Percentiles rank a stretch among this genome's conserved stretches.
Conservation (phyloP, 768 basidiomycete species). For the Tremella fuciformis region DNA sequence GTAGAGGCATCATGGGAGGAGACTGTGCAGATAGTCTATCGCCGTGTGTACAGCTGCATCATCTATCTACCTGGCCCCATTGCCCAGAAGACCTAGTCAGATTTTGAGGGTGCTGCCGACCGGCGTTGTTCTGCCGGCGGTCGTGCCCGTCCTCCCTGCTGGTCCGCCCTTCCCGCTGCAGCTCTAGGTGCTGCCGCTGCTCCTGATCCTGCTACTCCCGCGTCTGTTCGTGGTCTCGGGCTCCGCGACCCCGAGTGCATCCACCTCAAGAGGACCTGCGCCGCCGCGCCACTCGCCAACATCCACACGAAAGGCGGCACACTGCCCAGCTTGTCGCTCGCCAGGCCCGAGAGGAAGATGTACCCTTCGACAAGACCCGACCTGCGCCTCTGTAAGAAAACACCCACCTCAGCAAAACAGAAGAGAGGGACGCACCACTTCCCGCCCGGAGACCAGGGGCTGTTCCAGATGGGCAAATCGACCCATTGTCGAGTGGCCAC, state of each 20-base stretch:
- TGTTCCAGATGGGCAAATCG: slow-evolving; percentile 1
- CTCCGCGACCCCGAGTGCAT: slow-evolving; percentile 12
- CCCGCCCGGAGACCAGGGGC: slow-evolving; percentile 62
- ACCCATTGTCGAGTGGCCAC: slow-evolving; percentile 3
- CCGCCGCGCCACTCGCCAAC: slow-evolving; percentile 3
- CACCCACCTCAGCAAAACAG: not conserved
- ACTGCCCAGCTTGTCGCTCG: slow-evolving; percentile 6
- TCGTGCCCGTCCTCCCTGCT: too few species aligned
- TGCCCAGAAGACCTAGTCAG: too few species aligned
- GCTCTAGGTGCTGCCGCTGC: too few species aligned
- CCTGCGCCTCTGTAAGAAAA: too few species aligned
- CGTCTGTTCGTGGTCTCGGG: too few species aligned
- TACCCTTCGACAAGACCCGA: slow-evolving; percentile 21
- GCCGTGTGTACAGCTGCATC: not conserved
- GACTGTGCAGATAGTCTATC: not conserved
- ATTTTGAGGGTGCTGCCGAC: too few species aligned
- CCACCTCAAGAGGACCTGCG: slow-evolving; percentile 17
- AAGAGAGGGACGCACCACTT: slow-evolving; percentile 17
- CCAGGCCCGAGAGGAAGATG: slow-evolving; percentile 5
- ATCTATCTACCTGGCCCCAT: too few species aligned
- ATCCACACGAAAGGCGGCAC: slow-evolving; percentile 21
- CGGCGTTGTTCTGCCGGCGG: too few species aligned
- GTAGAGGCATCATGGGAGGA: not conserved
- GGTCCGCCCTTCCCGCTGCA: too few species aligned
- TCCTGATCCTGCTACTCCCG: too few species aligned